These are phyloP conservation scores for Suillus placidus DNA, from an alignment of 768 basidiomycete species.

Conservation along the genomic window DNA sequence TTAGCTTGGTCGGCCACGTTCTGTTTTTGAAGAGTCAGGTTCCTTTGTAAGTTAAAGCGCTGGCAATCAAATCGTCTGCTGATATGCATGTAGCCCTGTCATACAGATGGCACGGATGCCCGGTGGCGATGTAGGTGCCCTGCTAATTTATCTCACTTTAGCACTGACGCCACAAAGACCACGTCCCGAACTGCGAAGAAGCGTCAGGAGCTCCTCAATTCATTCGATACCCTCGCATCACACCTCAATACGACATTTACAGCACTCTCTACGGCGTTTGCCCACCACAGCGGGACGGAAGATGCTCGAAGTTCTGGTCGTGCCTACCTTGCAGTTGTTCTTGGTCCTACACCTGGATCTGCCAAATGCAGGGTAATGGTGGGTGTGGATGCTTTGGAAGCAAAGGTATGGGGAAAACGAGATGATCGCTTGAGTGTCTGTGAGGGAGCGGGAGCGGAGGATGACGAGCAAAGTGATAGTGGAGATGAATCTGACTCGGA, in stretches of 20 bases:
- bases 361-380: slow-evolving; percentile 64
- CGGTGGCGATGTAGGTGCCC: slow-evolving; percentile 41
- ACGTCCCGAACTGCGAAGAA: slow-evolving; percentile 57
- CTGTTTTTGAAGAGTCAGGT: slow-evolving; percentile 79
- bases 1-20: slow-evolving; percentile 66
- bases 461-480: neutral
- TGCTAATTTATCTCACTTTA: neutral
- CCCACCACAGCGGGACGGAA: slow-evolving; percentile 28
- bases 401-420: slow-evolving; percentile 36
- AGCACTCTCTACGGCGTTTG: slow-evolving; percentile 69
- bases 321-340: slow-evolving; percentile 61
- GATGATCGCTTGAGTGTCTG: slow-evolving; percentile 9
- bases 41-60: slow-evolving; percentile 62
- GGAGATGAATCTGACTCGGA: slow-evolving; percentile 13
- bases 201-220: slow-evolving; percentile 60
- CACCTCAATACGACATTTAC: slow-evolving; percentile 77
- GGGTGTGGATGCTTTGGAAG: slow-evolving; percentile 65
- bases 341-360: slow-evolving; percentile 66
- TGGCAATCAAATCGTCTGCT: neutral
- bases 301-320: slow-evolving; percentile 21
- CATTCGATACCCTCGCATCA: slow-evolving; percentile 72
- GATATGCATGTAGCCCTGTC: slow-evolving; percentile 52
- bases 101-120: slow-evolving; percentile 64
- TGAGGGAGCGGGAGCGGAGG: slow-evolving; percentile 32
- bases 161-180: slow-evolving; percentile 31